Percentiles rank a stretch among this genome's conserved stretches.
Evolutionary conservation across 345 rosid species (phyloP).

Genomic region (Cochlearia excelsa): DNA sequence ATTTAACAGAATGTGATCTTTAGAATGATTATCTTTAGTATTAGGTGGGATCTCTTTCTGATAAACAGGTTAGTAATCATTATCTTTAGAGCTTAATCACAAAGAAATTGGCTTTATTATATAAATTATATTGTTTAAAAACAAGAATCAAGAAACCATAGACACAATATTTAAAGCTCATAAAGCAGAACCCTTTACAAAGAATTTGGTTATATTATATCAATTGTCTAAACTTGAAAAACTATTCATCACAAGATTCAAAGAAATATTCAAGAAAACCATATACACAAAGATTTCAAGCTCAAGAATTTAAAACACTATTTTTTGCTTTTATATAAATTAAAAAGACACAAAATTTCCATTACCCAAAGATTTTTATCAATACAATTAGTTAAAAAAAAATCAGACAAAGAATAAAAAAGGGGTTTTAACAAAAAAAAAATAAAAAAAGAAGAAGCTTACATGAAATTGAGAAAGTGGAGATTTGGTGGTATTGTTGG

Average conservation of each 20-base stretch:
- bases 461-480: conserved; percentile 54
- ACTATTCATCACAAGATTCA: too few relatives aligned
- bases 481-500: conserved; percentile 41
- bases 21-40: conserved; percentile 36
- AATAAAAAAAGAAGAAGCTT: conserved; percentile 19
- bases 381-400: neutral
- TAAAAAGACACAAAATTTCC: neutral
- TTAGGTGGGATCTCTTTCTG: conserved; percentile 43
- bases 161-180: conserved; percentile 18
- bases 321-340: neutral
- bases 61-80: conserved; percentile 8
- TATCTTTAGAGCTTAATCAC: neutral
- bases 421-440: neutral
- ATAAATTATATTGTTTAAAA: neutral
- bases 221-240: too few relatives aligned
- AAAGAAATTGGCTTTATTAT: conserved; percentile 7
- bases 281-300: neutral
- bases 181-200: too few relatives aligned
- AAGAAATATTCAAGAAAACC: too few relatives aligned
- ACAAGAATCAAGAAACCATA: conserved; percentile 8
- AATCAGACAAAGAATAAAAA: neutral
- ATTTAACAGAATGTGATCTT: conserved; percentile 14
- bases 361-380: neutral
- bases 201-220: too few relatives aligned
- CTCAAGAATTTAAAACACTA: neutral